These are phyloP conservation scores for Calonectria leucothoes DNA, from an alignment of 2,329 filamentous ascomycete genomes.

Conservation along the genomic window DNA sequence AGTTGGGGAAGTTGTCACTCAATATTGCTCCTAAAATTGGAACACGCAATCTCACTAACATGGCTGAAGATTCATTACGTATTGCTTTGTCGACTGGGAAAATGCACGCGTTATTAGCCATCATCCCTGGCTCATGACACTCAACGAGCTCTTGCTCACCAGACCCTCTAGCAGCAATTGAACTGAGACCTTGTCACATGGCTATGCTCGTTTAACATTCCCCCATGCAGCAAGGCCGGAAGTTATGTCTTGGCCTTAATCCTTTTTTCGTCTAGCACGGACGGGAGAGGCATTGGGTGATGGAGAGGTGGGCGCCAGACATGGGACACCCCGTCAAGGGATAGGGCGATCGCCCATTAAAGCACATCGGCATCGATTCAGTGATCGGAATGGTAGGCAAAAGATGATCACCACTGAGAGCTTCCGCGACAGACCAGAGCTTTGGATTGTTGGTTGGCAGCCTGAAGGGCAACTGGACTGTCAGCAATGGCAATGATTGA, in stretches of 20 bases:
- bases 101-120: background rate
- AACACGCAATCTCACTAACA: slow-evolving; percentile 23
- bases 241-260: slow-evolving; percentile 33
- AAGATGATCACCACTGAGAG: background rate
- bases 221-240: slow-evolving; percentile 36
- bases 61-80: slow-evolving; percentile 3
- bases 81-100: background rate
- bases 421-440: background rate
- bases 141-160: background rate
- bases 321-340: background rate
- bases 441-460: background rate
- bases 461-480: background rate
- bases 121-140: slow-evolving; percentile 4
- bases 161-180: slow-evolving; percentile 2
- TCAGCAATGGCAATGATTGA: background rate
- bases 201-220: slow-evolving; percentile 41
- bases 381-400: slow-evolving; percentile 8
- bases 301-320: background rate
- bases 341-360: slow-evolving; percentile 5
- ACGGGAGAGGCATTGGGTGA: slow-evolving; percentile 35
- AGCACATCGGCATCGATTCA: slow-evolving; percentile 9
- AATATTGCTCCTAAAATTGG: slow-evolving; percentile 21
- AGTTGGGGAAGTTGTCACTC: slow-evolving; percentile 13
- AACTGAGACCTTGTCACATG: slow-evolving; percentile 38
- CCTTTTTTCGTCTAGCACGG: slow-evolving; percentile 33